Base-by-base conservation (phyloP, 495 filamentous ascomycete genomes). In the Lindgomyces ingoldianus region DNA sequence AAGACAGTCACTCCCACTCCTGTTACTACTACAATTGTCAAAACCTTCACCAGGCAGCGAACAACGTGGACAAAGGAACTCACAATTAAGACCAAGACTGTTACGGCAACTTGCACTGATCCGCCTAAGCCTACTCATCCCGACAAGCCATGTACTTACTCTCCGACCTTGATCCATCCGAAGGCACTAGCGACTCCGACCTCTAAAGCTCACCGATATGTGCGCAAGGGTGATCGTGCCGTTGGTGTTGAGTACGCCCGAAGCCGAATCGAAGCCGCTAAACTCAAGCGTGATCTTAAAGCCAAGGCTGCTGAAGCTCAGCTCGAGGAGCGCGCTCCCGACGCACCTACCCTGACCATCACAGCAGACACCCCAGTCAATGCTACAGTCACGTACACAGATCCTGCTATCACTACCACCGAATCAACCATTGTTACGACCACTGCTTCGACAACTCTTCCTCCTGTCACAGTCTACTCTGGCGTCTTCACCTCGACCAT, bases 81-180 rank as follows among this genome's bases (percentile, higher is more conserved):
- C 19, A 58, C 27, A 16, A 64, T 70, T n/a, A 65, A 25, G 1
- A 71, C 64, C 1, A 70, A 68, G 47, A 74, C 72, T 0, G 51
- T 52, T 1, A 72, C 66, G 6, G 69, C 74, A 10, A 64, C 45
- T 12, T 75, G 70, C 60, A 62, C 48, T 54, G 53, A 60, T 14
- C 41, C 60, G 22, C 30, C 58, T 26, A 62, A 50, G 19, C 67
- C 53, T 22, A 33, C 33, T 14, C 51, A 47, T 9, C 48, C 50
- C 11, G 73, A 75, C 47, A 70, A 72, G 30, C 45, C 48, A 4
- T 68, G 65, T 53, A 70, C 63, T 2, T 74, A 72, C 41, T 59
- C 62, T 2, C 73, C 73, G 4, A 70, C 71, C 61, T 22, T 68
- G 12, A 33, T 67, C 22, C 64, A 65, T 45, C 52, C 65, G 10